A percentile compares a stretch with the other conserved stretches of the same genome.
These are phyloP conservation scores for Jacaranda copaia DNA, from an alignment of 257 asterid species.

Conservation along the genomic window DNA sequence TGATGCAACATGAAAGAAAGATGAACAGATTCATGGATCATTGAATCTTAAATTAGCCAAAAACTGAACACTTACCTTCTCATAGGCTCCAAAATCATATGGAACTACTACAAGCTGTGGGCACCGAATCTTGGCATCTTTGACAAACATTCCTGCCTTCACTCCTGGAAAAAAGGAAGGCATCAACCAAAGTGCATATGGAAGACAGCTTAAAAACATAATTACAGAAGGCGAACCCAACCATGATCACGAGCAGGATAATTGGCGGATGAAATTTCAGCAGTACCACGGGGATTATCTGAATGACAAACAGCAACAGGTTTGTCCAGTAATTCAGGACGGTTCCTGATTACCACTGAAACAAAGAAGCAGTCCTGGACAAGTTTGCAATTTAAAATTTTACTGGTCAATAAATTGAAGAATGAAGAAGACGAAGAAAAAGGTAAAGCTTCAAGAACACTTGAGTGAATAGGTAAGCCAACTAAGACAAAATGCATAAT, in stretches of 20 bases:
- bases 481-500: neutral
- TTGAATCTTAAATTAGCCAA: slow-evolving; percentile 13
- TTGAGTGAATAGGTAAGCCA: slow-evolving; percentile 10
- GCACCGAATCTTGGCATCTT: slow-evolving; percentile 90
- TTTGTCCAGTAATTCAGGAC: slow-evolving; percentile 70
- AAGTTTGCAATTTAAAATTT: slow-evolving; percentile 24
- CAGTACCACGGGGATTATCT: slow-evolving; percentile 87
- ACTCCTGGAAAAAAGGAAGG: slow-evolving; percentile 61
- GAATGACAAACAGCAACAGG: slow-evolving; percentile 99
- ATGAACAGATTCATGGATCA: slow-evolving; percentile 13
- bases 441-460: slow-evolving; percentile 8
- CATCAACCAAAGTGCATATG: slow-evolving; percentile 33
- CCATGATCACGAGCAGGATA: slow-evolving; percentile 94
- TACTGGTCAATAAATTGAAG: slow-evolving; percentile 3
- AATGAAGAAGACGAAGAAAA: neutral
- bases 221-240: slow-evolving; percentile 43
- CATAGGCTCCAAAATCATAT: slow-evolving; percentile 94
- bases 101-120: slow-evolving; percentile 91
- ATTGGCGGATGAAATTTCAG: slow-evolving; percentile 97
- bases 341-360: slow-evolving; percentile 80
- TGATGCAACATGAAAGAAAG: slow-evolving; percentile 21
- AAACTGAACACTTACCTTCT: slow-evolving; percentile 63
- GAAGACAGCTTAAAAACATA: slow-evolving; percentile 9
- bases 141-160: slow-evolving; percentile 94
- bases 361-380: slow-evolving; percentile 95